Evolutionary conservation across 257 asterid species (phyloP).

Genomic region (Sherardia arvensis): DNA sequence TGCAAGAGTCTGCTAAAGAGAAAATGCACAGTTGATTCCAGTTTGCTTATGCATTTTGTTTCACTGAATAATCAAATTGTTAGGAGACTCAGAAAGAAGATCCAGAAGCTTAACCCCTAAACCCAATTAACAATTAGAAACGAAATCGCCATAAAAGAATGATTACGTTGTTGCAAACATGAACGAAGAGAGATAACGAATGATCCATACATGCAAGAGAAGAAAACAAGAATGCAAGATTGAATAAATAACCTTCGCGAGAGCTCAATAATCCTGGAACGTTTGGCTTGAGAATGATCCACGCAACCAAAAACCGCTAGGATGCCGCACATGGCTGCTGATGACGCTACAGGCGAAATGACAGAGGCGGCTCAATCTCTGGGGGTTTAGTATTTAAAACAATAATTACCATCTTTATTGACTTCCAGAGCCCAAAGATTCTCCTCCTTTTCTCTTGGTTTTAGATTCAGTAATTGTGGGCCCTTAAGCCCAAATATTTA

Average conservation of each 20-base stretch:
- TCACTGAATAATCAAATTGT: background rate
- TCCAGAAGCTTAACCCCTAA: background rate
- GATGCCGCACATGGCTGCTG: constrained; percentile 77
- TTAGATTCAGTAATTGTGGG: constrained; percentile 10
- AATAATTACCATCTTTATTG: background rate
- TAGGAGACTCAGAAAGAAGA: background rate
- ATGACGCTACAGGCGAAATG: constrained; percentile 6
- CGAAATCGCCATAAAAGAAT: background rate
- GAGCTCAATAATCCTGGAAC: constrained; percentile 82
- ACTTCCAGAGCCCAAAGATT: constrained; percentile 20
- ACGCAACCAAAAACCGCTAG: constrained; percentile 87
- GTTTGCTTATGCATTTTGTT: background rate
- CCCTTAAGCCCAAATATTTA: background rate
- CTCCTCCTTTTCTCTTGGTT: constrained; percentile 8
- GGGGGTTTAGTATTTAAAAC: background rate
- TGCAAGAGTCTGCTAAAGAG: too few species aligned
- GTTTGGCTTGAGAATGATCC: constrained; percentile 68
- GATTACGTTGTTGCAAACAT: background rate
- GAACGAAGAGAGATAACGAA: background rate
- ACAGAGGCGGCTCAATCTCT: constrained; percentile 17
- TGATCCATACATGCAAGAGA: background rate
- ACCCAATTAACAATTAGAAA: background rate
- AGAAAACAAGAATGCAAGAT: background rate
- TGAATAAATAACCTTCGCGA: constrained; percentile 58
- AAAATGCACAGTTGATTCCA: background rate